Percentiles rank a stretch among this genome's conserved stretches.
phyloP scores from a whole-genome alignment of 495 filamentous ascomycete genomes.

The Podospora anserina region DNA sequence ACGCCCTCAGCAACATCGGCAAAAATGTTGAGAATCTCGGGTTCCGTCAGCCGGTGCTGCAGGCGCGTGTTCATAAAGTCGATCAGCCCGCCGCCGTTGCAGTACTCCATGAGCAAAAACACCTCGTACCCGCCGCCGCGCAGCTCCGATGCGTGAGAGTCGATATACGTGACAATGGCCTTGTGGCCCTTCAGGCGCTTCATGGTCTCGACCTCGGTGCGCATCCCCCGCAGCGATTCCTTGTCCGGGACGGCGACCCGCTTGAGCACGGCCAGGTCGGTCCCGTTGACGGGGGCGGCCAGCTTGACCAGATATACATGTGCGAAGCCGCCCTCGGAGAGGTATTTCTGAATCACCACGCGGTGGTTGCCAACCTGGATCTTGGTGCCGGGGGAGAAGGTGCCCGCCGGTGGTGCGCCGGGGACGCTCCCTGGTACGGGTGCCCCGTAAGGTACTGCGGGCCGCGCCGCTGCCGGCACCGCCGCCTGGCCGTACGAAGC shows the following conservation, averaged over 20 bases:
- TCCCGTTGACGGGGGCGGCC: constrained; percentile 70
- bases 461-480: constrained; percentile 19
- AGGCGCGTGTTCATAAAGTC: constrained; percentile 99
- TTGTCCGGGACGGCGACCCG: constrained; percentile 97
- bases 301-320: constrained; percentile 96
- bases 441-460: constrained; percentile 21
- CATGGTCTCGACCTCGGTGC: constrained; percentile 99
- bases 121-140: constrained; percentile 94
- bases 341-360: constrained; percentile 95
- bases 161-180: constrained; percentile 95
- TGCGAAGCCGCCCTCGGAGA: constrained; percentile 97
- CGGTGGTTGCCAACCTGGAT: constrained; percentile 91
- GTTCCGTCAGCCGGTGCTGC: constrained; percentile 94
- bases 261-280: constrained; percentile 87
- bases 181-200: constrained; percentile 95
- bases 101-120: constrained; percentile 96
- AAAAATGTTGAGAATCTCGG: constrained; percentile 96
- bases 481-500: constrained; percentile 45
- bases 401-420: constrained; percentile 77
- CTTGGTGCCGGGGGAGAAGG: constrained; percentile 89
- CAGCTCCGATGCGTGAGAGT: constrained; percentile 93
- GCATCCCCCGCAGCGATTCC: constrained; percentile 88
- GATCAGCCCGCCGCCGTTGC: constrained; percentile 81
- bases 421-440: constrained; percentile 42
- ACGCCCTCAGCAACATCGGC: constrained; percentile 93